Conservation (phyloP, 2,329 filamentous ascomycete species). For the Endothia cerciana region DNA sequence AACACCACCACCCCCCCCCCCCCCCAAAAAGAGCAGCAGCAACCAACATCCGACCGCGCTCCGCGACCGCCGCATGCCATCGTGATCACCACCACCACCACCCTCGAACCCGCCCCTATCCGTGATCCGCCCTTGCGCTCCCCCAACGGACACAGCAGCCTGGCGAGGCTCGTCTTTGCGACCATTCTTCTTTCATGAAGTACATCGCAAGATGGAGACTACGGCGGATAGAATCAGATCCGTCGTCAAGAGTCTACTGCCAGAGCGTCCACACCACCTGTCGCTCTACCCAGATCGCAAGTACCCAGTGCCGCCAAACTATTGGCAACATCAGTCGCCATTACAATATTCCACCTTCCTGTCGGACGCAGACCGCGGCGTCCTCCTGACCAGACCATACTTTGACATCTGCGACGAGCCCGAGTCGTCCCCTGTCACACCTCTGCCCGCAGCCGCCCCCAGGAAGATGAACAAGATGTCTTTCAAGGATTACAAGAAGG, state of each 20-base stretch:
- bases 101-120: neutral
- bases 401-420: conserved; percentile 61
- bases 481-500: conserved; percentile 63
- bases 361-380: conserved; percentile 61
- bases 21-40: conserved; percentile 4
- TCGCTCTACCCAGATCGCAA: conserved; percentile 52
- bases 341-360: conserved; percentile 63
- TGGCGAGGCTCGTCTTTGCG: conserved; percentile 23
- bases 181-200: conserved; percentile 30
- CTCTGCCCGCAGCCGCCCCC: conserved; percentile 32
- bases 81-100: neutral
- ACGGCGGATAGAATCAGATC: conserved; percentile 60
- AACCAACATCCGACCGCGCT: conserved; percentile 19
- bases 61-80: conserved; percentile 16
- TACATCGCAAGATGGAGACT: conserved; percentile 57
- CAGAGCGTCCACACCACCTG: conserved; percentile 57
- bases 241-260: conserved; percentile 56
- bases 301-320: conserved; percentile 49
- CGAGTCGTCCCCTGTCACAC: conserved; percentile 34
- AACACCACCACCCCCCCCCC: no score
- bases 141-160: neutral
- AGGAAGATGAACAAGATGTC: conserved; percentile 53
- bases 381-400: conserved; percentile 59
- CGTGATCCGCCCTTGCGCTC: neutral
- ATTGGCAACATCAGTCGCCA: conserved; percentile 48